Evolutionary conservation across 148 eudicot species (phyloP), one percentile per base, ranked within the genome.

Genomic region (Drosera capensis): DNA sequence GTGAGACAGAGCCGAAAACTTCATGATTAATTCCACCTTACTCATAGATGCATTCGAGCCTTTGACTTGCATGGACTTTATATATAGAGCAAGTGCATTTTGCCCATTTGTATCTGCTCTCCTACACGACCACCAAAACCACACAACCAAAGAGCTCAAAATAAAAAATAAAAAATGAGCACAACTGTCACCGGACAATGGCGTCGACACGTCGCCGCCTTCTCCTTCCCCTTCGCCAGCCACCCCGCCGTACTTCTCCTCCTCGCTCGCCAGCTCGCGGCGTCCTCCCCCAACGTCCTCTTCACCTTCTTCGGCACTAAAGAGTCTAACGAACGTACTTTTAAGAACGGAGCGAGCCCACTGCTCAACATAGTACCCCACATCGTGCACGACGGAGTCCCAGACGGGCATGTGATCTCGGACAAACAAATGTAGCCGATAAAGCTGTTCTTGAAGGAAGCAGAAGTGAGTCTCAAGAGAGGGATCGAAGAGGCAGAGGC

Each of bases 181-280:
- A n/a, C n/a, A n/a, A n/a, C n/a, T n/a, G n/a, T n/a, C n/a, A n/a
- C n/a, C n/a, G n/a, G n/a, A n/a, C n/a, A n/a, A n/a, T n/a, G n/a
- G n/a, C n/a, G n/a, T n/a, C n/a, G n/a, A 23, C 78, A 72, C 29
- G 58, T 72, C 1, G 73, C 63, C 2, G 73, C 58, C 11, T 30
- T 52, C 7, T 64, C 67, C 3, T 72, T 72, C 44, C 78, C 78
- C 0, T 72, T 63, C 40, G 66, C 64, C 38, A 46, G 70, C 15
- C 78, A 72, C 45, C 49, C 67, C 23, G 46, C 56, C 1, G 57
- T 65, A 21, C 61, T 72, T 16, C 51, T 63, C 13, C 38, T 25
- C 39, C 67, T 67, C 14, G 41, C 45, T 26, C 60, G 44, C 2
- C 49, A 60, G 3, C 41, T 67, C 1, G 69, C 73, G 8, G 29